A percentile compares a stretch with the other conserved stretches of the same genome.
phyloP scores from a whole-genome alignment of 2,329 filamentous ascomycete genomes.

The Aspergillus puulaauensis region DNA sequence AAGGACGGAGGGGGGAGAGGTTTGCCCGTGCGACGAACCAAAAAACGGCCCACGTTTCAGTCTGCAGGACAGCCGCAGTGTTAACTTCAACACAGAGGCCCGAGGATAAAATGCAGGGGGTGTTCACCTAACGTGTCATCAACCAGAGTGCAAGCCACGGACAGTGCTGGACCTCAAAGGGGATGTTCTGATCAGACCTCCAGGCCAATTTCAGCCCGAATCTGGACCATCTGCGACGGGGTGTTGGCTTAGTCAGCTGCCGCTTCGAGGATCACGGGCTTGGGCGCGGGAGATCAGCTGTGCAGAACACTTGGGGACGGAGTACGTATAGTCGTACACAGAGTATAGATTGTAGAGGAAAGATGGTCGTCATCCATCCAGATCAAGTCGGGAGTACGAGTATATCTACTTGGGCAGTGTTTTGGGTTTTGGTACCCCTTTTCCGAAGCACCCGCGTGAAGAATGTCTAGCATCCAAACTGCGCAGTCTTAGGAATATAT shows the following conservation, averaged over 20 bases:
- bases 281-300: conserved; percentile 14
- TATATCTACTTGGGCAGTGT: background rate
- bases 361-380: background rate
- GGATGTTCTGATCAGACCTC: conserved; percentile 11
- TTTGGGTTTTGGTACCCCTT: background rate
- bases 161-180: background rate
- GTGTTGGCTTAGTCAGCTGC: conserved; percentile 15
- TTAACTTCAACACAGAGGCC: background rate
- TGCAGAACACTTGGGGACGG: background rate
- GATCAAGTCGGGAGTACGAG: background rate
- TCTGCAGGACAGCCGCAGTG: conserved; percentile 3
- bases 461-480: background rate
- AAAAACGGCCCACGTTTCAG: conserved; percentile 2
- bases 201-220: conserved; percentile 5
- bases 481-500: background rate
- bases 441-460: background rate
- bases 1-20: conserved; percentile 17
- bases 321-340: no score
- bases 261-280: conserved; percentile 9
- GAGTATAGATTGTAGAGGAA: background rate
- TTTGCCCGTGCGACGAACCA: conserved; percentile 8
- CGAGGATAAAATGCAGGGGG: background rate
- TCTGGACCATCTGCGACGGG: conserved; percentile 7
- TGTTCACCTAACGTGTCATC: conserved; percentile 5
- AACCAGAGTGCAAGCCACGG: background rate